phyloP scores from a whole-genome alignment of 345 rosid species.

The Salix exigua region DNA sequence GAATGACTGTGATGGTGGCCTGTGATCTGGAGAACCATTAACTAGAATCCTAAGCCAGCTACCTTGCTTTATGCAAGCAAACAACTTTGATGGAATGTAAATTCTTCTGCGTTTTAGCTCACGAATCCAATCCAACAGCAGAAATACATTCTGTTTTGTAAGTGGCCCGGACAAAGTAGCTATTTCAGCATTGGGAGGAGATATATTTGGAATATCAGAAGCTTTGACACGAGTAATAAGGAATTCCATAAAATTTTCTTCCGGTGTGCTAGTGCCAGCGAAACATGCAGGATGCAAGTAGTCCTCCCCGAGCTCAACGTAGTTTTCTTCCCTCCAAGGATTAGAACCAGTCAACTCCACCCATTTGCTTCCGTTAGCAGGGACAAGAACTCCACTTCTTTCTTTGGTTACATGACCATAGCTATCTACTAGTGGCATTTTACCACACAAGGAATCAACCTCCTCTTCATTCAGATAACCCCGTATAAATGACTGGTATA shows the following conservation, averaged over 20 bases:
- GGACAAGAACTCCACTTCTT: constrained; percentile 49
- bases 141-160: constrained; percentile 40
- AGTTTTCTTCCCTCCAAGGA: constrained; percentile 47
- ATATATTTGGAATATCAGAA: constrained; percentile 47
- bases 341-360: constrained; percentile 41
- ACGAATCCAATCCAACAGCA: constrained; percentile 56
- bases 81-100: constrained; percentile 39
- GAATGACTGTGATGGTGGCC: constrained; percentile 62
- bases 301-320: constrained; percentile 48
- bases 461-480: constrained; percentile 16
- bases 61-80: constrained; percentile 44
- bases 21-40: constrained; percentile 38
- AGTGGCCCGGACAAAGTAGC: constrained; percentile 50
- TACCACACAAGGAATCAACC: constrained; percentile 26
- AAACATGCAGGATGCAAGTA: constrained; percentile 36
- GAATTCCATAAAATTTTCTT: constrained; percentile 35
- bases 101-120: neutral
- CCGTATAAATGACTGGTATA: constrained; percentile 37
- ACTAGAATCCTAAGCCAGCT: constrained; percentile 54
- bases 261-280: constrained; percentile 34
- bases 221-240: constrained; percentile 29
- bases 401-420: constrained; percentile 30
- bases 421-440: constrained; percentile 57
- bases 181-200: constrained; percentile 53
- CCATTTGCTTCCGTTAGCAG: constrained; percentile 68